A percentile compares a stretch with the other conserved stretches of the same genome.
These are phyloP conservation scores for Linnemannia elongata DNA, from an alignment of 192 early-diverging fungal species.

Conservation along the genomic window DNA sequence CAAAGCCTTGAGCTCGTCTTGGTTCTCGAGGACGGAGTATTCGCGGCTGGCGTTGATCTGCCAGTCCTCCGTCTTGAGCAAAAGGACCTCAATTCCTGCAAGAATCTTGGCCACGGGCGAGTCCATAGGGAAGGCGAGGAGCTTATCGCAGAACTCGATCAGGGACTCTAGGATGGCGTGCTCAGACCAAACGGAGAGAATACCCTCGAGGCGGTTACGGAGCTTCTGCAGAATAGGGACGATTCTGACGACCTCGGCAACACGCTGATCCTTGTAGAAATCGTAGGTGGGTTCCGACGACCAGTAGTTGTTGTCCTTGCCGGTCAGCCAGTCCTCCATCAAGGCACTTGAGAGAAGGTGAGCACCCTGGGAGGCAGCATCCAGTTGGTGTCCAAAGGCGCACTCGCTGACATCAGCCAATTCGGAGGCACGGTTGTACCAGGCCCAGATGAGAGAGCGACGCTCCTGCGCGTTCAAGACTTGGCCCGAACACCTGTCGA, in stretches of 20 bases:
- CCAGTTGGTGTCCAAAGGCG: conserved; percentile 62
- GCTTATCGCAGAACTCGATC: conserved; percentile 67
- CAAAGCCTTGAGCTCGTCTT: conserved; percentile 75
- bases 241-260: conserved; percentile 79
- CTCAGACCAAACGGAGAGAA: conserved; percentile 90
- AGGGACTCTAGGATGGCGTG: conserved; percentile 90
- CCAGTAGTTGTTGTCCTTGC: conserved; percentile 53
- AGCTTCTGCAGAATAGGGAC: conserved; percentile 72
- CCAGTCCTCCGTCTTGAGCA: conserved; percentile 96
- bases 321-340: conserved; percentile 62
- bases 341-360: conserved; percentile 68
- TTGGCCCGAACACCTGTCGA: conserved; percentile 30
- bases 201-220: conserved; percentile 67
- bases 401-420: conserved; percentile 58
- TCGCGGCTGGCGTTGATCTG: conserved; percentile 87
- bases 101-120: conserved; percentile 93
- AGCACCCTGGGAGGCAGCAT: conserved; percentile 60
- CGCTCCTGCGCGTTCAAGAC: conserved; percentile 45
- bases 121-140: conserved; percentile 77
- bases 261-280: conserved; percentile 90
- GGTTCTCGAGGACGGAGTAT: conserved; percentile 78
- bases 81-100: conserved; percentile 88
- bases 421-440: conserved; percentile 63
- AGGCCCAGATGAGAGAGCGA: conserved; percentile 48
- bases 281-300: conserved; percentile 75